Conservation (phyloP, 352 stramenopile genomes). For the Phytophthora quininea region DNA sequence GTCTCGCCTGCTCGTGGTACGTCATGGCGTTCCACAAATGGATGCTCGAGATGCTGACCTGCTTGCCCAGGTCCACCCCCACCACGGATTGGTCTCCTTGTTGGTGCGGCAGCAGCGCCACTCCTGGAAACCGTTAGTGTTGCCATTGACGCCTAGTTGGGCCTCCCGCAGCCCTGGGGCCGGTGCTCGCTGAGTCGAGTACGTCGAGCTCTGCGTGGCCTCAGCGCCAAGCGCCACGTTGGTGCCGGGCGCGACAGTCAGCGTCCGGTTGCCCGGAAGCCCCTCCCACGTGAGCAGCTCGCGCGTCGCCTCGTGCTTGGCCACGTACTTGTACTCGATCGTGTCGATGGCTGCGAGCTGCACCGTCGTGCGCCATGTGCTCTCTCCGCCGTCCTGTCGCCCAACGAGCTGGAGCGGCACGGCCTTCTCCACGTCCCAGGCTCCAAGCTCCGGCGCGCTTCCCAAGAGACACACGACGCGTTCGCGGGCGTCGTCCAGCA, state of each 20-base stretch:
- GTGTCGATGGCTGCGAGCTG: slow-evolving; percentile 34
- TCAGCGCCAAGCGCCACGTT: slow-evolving; percentile 55
- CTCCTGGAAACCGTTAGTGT: slow-evolving; percentile 71
- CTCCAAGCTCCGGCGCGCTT: slow-evolving; percentile 55
- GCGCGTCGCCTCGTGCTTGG: slow-evolving; percentile 42
- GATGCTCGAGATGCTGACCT: slow-evolving; percentile 42
- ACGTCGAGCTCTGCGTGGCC: slow-evolving; percentile 66
- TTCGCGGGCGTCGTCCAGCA: slow-evolving; percentile 36
- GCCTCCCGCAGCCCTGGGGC: slow-evolving; percentile 47
- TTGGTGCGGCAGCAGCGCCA: slow-evolving; percentile 68
- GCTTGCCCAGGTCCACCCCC: slow-evolving; percentile 64
- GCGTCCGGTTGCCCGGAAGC: slow-evolving; percentile 69
- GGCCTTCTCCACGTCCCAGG: slow-evolving; percentile 62
- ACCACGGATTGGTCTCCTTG: slow-evolving; percentile 68
- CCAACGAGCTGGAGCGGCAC: slow-evolving; percentile 55
- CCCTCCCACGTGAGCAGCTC: slow-evolving; percentile 75
- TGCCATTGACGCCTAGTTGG: slow-evolving; percentile 67
- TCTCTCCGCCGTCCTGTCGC: slow-evolving; percentile 29
- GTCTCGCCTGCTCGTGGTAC: slow-evolving; percentile 68
- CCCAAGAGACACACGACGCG: slow-evolving; percentile 58
- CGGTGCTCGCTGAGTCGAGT: slow-evolving; percentile 38
- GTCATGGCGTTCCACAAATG: slow-evolving; percentile 77
- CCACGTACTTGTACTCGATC: slow-evolving; percentile 84
- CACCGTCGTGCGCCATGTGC: slow-evolving; percentile 45
- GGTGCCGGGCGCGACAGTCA: slow-evolving; percentile 42